A percentile compares a stretch with the other conserved stretches of the same genome.
phyloP scores from a whole-genome alignment of 2,329 filamentous ascomycete genomes.

The Botrytis byssoidea region DNA sequence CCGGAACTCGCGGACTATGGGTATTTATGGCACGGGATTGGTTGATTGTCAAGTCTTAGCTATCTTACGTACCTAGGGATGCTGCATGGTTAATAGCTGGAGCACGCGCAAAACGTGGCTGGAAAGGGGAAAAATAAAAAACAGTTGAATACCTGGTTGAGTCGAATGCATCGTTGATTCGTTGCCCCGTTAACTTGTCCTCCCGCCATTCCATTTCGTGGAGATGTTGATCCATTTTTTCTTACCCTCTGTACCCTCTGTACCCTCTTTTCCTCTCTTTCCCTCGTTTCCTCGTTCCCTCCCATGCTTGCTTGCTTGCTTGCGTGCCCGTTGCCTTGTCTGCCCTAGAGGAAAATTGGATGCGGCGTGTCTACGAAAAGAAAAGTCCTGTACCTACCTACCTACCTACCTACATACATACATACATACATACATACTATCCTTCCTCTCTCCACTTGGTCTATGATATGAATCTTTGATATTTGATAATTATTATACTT shows the following conservation, averaged over 20 bases:
- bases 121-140: neutral
- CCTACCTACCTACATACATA: neutral
- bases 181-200: neutral
- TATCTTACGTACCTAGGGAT: neutral
- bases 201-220: conserved; percentile 17
- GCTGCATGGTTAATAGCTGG: neutral
- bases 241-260: neutral
- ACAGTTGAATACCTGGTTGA: neutral
- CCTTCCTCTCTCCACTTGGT: conserved; percentile 2
- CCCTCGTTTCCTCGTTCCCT: neutral
- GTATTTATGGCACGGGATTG: neutral
- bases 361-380: neutral
- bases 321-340: neutral
- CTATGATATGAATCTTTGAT: neutral
- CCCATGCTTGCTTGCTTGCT: neutral
- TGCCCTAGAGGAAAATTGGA: neutral
- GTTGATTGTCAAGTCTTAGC: neutral
- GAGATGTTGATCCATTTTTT: conserved; percentile 5
- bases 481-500: neutral
- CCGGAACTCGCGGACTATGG: neutral
- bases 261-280: no score
- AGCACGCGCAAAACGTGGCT: conserved; percentile 1
- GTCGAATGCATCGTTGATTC: neutral
- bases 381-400: neutral
- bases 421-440: neutral